Base-by-base conservation (phyloP, 768 basidiomycete genomes). In the Termitomyces sp. region DNA sequence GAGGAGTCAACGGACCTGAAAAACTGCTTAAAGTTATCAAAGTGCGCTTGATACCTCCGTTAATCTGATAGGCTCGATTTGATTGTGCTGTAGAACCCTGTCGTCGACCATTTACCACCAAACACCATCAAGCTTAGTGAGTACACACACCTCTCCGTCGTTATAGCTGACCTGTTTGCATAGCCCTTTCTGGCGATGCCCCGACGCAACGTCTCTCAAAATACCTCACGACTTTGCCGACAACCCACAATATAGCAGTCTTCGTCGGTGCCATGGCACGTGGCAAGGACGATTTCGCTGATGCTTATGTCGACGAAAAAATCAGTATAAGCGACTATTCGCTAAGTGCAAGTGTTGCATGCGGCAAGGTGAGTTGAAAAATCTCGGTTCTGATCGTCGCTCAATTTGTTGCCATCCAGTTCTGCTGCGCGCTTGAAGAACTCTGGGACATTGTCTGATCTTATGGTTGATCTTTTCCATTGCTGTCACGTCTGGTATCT, bases 241-340 rank as follows among this genome's bases (percentile, higher is more conserved):
- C 87, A 52, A 90, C 91, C 5, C 93, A 98, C 64, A 88, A 88
- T 35, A 75, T 99, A 51, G 94, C 93, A 16, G 90, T 99, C 52
- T 97, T 98, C 63, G 94, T 99, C 53, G 96, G 96, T 46, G 97
- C 96, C 20, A 99, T 99, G 96, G 96, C 96, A 6, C 80, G 96
- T 54, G 96, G 96, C 11, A 85, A 82, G 48, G 97, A 99, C 62
- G 92, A 96, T 73, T 99, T 99, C 74, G 97, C 97, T 13, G 97
- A 99, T 71, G 88, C 83, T 22, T 76, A 90, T 61, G 90, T 98
- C 0, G 97, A 99, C 66, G 87, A 96, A 72, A 99, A 99, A 75
- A 94, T 98, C 63, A 85, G 91, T 58, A 93, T 99, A 71, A 94
- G 91, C 64, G 87, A 97, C 63, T 99, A 95, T 72, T 82, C 92